Evolutionary conservation across 129 eudicot species (phyloP).

Genomic region (Scalesia atractyloides): DNA sequence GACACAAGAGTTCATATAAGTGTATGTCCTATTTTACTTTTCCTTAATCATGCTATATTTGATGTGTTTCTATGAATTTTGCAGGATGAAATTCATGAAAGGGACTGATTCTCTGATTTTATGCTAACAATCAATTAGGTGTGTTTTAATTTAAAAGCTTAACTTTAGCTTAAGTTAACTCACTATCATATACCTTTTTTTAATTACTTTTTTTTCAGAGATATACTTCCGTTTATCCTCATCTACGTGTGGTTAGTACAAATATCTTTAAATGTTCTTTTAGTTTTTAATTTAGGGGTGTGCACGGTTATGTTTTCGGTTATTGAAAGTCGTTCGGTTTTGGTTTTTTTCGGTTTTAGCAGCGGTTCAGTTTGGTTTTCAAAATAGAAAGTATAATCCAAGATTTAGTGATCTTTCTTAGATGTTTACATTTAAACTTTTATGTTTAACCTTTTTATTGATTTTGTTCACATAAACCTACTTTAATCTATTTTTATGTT

Average conservation of each 20-base stretch:
- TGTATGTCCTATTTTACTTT: no score
- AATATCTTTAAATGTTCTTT: neutral
- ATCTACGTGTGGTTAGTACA: conserved; percentile 82
- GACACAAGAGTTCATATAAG: no score
- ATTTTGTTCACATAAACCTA: no score
- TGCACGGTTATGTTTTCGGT: no score
- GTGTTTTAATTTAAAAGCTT: conserved; percentile 19
- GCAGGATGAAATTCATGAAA: conserved; percentile 99
- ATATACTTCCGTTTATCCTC: conserved; percentile 85
- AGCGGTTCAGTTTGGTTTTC: no score
- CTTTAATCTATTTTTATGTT: no score
- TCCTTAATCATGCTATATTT: conserved; percentile 2
- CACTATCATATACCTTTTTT: conserved; percentile 23
- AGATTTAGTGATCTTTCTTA: no score
- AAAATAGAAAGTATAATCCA: no score
- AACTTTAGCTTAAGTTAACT: conserved; percentile 7
- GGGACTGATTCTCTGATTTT: conserved; percentile 93
- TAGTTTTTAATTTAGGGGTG: neutral
- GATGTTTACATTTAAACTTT: no score
- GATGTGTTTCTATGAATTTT: conserved; percentile 2
- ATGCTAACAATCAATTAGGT: conserved; percentile 93
- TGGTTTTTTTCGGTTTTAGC: no score
- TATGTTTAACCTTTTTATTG: no score
- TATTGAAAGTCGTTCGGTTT: no score
- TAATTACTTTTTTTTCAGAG: conserved; percentile 56